Conservation (phyloP, 179 eudicot genomes). For the Patellifolia procumbens region DNA sequence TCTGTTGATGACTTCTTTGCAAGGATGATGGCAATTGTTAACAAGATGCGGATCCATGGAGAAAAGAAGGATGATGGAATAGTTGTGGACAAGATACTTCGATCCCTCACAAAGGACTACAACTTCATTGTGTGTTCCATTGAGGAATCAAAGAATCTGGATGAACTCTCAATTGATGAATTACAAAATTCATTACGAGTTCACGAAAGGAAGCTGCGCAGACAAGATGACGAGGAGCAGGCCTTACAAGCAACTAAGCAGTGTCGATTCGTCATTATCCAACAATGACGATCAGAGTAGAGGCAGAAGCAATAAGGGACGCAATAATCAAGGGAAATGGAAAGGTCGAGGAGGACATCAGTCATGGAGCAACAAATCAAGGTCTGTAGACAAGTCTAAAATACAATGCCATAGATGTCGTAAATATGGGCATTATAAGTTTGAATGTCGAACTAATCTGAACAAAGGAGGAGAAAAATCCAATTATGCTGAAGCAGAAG, state of each 20-base stretch:
- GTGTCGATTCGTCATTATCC: neutral
- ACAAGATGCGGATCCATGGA: slow-evolving; percentile 24
- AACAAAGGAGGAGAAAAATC: neutral
- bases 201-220: slow-evolving; percentile 20
- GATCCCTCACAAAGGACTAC: neutral
- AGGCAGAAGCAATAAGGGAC: neutral
- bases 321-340: neutral
- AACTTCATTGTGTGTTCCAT: slow-evolving; percentile 21
- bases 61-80: slow-evolving; percentile 15
- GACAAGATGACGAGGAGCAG: slow-evolving; percentile 21
- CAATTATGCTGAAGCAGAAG: neutral
- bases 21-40: neutral
- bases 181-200: slow-evolving; percentile 19
- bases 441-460: slow-evolving; percentile 16
- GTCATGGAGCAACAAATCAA: slow-evolving; percentile 9
- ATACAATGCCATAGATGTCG: slow-evolving; percentile 21
- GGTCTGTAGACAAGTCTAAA: slow-evolving; percentile 17
- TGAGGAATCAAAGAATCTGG: slow-evolving; percentile 10
- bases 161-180: slow-evolving; percentile 22
- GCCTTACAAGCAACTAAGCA: slow-evolving; percentile 10
- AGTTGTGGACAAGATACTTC: neutral
- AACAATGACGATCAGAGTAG: neutral
- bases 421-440: slow-evolving; percentile 12
- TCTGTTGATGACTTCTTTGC: slow-evolving; percentile 13
- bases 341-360: slow-evolving; percentile 2